These are phyloP conservation scores for Geranomyces michiganensis DNA, from an alignment of 192 early-diverging fungal genomes.

Conservation along the genomic window DNA sequence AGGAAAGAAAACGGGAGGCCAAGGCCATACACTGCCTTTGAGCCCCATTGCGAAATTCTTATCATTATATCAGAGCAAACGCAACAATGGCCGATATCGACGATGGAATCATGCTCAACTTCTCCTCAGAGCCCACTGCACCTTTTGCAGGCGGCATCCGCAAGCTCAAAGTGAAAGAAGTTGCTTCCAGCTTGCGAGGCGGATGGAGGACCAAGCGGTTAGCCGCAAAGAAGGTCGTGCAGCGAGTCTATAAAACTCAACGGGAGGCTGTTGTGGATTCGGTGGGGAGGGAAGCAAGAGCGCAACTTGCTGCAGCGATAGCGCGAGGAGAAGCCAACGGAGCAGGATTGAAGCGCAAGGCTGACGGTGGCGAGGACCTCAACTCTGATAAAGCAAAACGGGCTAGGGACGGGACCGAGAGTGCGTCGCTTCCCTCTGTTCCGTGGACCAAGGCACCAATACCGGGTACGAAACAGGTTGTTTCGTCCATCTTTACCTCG, in stretches of 20 bases:
- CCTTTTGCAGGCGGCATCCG: background rate
- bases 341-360: slow-evolving; percentile 5
- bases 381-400: background rate
- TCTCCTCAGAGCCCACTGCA: slow-evolving; percentile 41
- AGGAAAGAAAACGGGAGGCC: too few species aligned
- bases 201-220: slow-evolving; percentile 35
- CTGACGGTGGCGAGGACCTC: background rate
- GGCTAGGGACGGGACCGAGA: background rate
- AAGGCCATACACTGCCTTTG: too few species aligned
- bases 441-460: background rate
- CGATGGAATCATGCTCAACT: slow-evolving; percentile 72
- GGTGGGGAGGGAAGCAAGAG: background rate
- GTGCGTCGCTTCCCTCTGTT: slow-evolving; percentile 27
- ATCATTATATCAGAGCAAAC: background rate
- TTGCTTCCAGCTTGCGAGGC: slow-evolving; percentile 25
- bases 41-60: background rate
- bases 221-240: slow-evolving; percentile 42
- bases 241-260: slow-evolving; percentile 29
- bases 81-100: background rate
- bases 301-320: background rate
- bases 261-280: slow-evolving; percentile 4
- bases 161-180: slow-evolving; percentile 10
- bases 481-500: slow-evolving; percentile 77
- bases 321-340: slow-evolving; percentile 3
- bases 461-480: slow-evolving; percentile 62